A percentile compares a stretch with the other conserved stretches of the same genome.
Conservation (phyloP, 2,329 filamentous ascomycete genomes). For the Cladorrhinum sp. region DNA sequence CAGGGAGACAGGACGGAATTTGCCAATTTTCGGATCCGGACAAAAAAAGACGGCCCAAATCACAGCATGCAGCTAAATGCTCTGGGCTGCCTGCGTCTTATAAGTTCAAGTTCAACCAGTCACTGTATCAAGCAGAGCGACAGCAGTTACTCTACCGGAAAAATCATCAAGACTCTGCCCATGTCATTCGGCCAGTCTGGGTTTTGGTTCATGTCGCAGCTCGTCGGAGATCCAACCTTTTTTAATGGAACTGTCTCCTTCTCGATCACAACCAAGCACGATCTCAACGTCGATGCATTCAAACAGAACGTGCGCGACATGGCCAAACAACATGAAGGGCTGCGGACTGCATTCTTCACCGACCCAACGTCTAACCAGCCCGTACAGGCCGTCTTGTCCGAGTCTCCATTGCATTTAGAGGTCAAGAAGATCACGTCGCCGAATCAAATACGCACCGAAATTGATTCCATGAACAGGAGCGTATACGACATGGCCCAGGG, state of each 20-base stretch:
- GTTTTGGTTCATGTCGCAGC: slow-evolving; percentile 10
- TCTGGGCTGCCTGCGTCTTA: slow-evolving; percentile 6
- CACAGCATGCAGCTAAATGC: not conserved
- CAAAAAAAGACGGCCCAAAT: not conserved
- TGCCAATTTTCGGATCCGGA: slow-evolving; percentile 8
- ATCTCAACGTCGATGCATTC: not conserved
- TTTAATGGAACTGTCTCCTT: slow-evolving; percentile 6
- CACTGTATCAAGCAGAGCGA: not conserved
- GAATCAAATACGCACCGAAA: not conserved
- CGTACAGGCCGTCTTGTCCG: slow-evolving; percentile 1
- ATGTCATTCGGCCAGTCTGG: slow-evolving; percentile 10
- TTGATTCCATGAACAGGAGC: not conserved
- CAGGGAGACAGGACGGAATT: slow-evolving; percentile 8
- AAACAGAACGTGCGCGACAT: slow-evolving; percentile 2
- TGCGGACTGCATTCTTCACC: slow-evolving; percentile 11
- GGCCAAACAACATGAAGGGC: slow-evolving; percentile 10
- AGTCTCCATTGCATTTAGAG: slow-evolving; percentile 3
- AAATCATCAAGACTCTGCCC: slow-evolving; percentile 7
- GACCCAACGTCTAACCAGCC: slow-evolving; percentile 7
- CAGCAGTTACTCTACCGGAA: not conserved
- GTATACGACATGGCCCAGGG: slow-evolving; percentile 39
- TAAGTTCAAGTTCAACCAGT: not conserved
- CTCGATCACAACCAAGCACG: slow-evolving; percentile 5
- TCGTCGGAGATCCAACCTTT: slow-evolving; percentile 9
- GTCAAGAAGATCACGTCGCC: slow-evolving; percentile 8